phyloP scores from a whole-genome alignment of 129 eudicot species.

The Solidago caesia region DNA sequence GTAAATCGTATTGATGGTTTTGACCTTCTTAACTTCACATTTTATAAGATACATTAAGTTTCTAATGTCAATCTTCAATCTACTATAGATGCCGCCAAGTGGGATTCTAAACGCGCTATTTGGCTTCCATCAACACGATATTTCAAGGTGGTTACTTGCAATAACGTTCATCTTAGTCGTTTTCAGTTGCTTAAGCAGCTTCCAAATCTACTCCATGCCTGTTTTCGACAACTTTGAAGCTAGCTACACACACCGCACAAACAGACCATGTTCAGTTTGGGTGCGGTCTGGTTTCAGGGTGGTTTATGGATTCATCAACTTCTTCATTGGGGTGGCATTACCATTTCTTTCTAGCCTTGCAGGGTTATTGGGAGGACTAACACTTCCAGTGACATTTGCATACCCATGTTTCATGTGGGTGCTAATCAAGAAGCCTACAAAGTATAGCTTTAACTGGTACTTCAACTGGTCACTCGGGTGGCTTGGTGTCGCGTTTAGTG shows the following conservation, averaged over 20 bases:
- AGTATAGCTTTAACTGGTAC: slow-evolving; percentile 81
- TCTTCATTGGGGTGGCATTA: slow-evolving; percentile 84
- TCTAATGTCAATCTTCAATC: neutral
- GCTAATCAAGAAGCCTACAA: slow-evolving; percentile 71
- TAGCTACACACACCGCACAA: slow-evolving; percentile 80
- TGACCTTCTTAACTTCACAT: neutral
- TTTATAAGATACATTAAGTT: neutral
- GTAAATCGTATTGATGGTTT: slow-evolving; percentile 12
- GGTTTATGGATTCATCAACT: slow-evolving; percentile 62
- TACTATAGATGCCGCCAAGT: slow-evolving; percentile 77
- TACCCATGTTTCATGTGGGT: slow-evolving; percentile 99
- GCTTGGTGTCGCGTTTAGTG: slow-evolving; percentile 83
- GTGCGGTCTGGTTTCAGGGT: slow-evolving; percentile 89
- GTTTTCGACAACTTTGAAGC: slow-evolving; percentile 95
- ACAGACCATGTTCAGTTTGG: slow-evolving; percentile 91
- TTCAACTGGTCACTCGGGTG: slow-evolving; percentile 89
- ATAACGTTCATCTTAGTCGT: slow-evolving; percentile 81
- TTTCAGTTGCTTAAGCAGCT: slow-evolving; percentile 88
- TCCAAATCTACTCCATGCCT: slow-evolving; percentile 95
- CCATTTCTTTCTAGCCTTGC: slow-evolving; percentile 91
- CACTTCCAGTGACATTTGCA: slow-evolving; percentile 92
- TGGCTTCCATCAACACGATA: slow-evolving; percentile 78
- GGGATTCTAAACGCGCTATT: slow-evolving; percentile 79
- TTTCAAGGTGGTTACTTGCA: slow-evolving; percentile 74
- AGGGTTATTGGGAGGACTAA: slow-evolving; percentile 85